Evolutionary conservation across 805 yeast species (phyloP).

Genomic region (Torulaspora franciscae): DNA sequence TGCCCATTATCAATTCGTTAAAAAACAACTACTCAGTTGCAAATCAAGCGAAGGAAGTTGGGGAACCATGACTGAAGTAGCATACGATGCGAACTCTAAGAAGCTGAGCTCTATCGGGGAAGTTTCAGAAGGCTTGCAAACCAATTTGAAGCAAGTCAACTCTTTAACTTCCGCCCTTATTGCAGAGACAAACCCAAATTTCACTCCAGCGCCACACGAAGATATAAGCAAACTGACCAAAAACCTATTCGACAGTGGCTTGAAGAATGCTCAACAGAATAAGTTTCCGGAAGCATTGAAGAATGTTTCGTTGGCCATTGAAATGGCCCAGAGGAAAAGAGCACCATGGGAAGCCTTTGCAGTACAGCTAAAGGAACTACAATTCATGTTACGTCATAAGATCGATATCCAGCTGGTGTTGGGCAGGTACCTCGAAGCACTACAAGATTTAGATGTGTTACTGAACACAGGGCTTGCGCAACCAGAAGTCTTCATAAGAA

Average conservation of each 20-base stretch:
- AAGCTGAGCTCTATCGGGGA: conserved; percentile 3
- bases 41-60: neutral
- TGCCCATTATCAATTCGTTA: neutral
- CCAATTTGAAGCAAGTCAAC: conserved; percentile 35
- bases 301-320: conserved; percentile 61
- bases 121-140: conserved; percentile 6
- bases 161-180: conserved; percentile 34
- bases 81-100: conserved; percentile 11
- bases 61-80: conserved; percentile 5
- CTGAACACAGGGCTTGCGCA: conserved; percentile 52
- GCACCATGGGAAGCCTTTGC: conserved; percentile 72
- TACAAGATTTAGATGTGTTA: conserved; percentile 64
- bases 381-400: conserved; percentile 61
- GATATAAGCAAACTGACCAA: conserved; percentile 51
- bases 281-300: conserved; percentile 58
- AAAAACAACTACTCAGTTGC: neutral
- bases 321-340: conserved; percentile 56
- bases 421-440: conserved; percentile 53
- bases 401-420: conserved; percentile 62
- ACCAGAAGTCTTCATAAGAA: conserved; percentile 68
- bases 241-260: conserved; percentile 61
- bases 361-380: conserved; percentile 62
- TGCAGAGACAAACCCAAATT: conserved; percentile 45
- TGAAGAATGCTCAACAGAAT: conserved; percentile 47
- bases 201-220: conserved; percentile 51